phyloP scores from a whole-genome alignment of 2,329 filamentous ascomycete genomes.

The Penicillium sp. region DNA sequence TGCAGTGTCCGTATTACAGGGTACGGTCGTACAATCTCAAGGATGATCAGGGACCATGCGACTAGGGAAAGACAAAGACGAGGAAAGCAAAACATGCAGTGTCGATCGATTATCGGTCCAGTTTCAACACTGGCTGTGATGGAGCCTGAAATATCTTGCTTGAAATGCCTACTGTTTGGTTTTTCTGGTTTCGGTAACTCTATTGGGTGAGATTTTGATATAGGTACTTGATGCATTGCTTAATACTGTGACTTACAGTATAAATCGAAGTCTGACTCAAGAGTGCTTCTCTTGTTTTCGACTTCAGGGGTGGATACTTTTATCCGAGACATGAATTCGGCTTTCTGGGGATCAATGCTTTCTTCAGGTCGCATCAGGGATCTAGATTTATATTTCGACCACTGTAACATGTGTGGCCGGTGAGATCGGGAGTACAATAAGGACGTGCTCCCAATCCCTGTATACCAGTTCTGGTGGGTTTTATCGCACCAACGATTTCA shows the following conservation, averaged over 20 bases:
- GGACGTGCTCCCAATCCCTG: neutral
- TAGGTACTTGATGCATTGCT: neutral
- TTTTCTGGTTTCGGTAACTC: neutral
- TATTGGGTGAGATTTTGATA: too few species aligned
- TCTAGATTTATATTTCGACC: conserved; percentile 14
- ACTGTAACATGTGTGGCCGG: neutral
- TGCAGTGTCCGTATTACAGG: conserved; percentile 21
- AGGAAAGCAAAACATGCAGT: conserved; percentile 5
- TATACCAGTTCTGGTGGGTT: too few species aligned
- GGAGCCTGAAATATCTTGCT: neutral
- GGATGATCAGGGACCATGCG: conserved; percentile 1
- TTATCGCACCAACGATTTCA: too few species aligned
- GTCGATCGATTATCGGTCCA: conserved; percentile 12
- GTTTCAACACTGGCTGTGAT: conserved; percentile 17
- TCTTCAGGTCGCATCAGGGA: neutral
- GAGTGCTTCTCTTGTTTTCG: neutral
- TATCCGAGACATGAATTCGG: neutral
- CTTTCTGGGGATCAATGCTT: neutral
- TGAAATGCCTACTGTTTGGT: too few species aligned
- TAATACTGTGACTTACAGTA: neutral
- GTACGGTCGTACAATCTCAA: conserved; percentile 15
- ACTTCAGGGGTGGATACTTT: neutral
- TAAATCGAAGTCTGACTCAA: neutral
- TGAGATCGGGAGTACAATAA: conserved; percentile 3
- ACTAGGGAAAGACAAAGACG: neutral